Evolutionary conservation across 768 basidiomycete genomes (phyloP), one percentile per base, ranked within the genome.

Genomic region (Tricholoma sp.): DNA sequence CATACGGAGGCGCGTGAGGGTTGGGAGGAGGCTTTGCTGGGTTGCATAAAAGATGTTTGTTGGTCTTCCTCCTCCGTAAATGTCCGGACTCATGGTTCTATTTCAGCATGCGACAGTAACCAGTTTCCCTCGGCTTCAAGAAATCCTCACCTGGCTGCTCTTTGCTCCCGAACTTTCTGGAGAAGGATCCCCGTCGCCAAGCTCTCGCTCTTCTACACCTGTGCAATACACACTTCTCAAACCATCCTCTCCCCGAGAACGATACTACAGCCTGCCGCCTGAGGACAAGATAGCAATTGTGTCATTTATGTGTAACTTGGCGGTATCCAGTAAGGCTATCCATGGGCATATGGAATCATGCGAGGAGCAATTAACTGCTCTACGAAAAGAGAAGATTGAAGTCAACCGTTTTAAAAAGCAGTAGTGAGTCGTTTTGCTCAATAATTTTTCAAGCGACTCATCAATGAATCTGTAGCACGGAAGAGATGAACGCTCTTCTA

Each of bases 321-420:
- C 88, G 1, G 83, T 94, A 24, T 93, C 94, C 20, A 94, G 91
- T 71, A 96, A 94, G 72, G 80, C 85, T 9, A 85, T 98, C 18
- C 90, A 94, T 66, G 72, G 80, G 5, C 90, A 92, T 64, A 89
- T 98, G 83, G 97, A 99, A 64, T 81, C 84, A 45, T 92, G 91
- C 64, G 94, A 95, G 65, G 83, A 89, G 63, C 86, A 89, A 60
- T 70, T 99, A 59, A 98, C 97, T 8, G 91, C 94, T 28, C 76
- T 97, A 33, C 75, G 97, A 60, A 99, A 98, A 72, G 92, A 96
- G 70, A 91, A 95, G 70, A 94, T 95, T 32, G 97, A 98, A 59
- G 85, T 94, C 58, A 97, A 97, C 72, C 81, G 95, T 57, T 77
- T 87, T 64, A 89, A 89, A 74, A 95, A 92, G 70, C 85, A 88